Evolutionary conservation across 805 yeast species (phyloP), one percentile per base, ranked within the genome.

Genomic region (Torulaspora indica): DNA sequence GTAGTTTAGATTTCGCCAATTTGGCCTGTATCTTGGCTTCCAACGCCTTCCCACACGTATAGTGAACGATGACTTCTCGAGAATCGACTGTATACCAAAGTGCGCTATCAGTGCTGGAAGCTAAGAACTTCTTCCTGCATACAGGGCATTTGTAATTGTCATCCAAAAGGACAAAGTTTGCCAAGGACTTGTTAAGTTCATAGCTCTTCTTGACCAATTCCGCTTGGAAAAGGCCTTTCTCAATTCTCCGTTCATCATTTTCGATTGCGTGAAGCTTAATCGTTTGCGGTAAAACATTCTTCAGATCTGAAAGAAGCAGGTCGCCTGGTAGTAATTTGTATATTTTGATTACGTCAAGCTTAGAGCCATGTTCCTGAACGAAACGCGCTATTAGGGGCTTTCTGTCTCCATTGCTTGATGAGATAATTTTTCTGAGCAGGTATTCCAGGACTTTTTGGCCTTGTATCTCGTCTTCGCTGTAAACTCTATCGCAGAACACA

Each of bases 401-500:
- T 45, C 13, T 77, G 0, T 47, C 46, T 20, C 49, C 48, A 8
- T 64, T 70, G 4, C 60, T 47, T 31, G 66, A 63, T 10, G 61
- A 62, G n/a, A 64, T 56, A 31, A 72, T 60, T 32, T 67, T 61
- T 45, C 66, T 60, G n/a, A 79, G 63, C 27, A 67, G 46, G 7
- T 49, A 46, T n/a, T 56, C 17, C n/a, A 83, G 66, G 8, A 76
- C 60, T 4, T 58, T 46, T 22, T 61, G 51, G 2, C 86, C 85
- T 14, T 60, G 48, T 0, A 54, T 57, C 8, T 60, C 31, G 37
- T 74, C 69, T 2, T 54, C 45, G 1, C 65, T 45, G 48, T 73
- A 76, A 0, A 85, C 65, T 3, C 67, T 67, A 1, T 74, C 62
- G 49, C 93, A 81, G 54, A 85, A 85, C 2, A 65, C 58, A 47